Percentiles rank a stretch among this genome's conserved stretches.
Conservation (phyloP, 1,284 basidiomycete species). For the Kalmanozyma brasiliensis region DNA sequence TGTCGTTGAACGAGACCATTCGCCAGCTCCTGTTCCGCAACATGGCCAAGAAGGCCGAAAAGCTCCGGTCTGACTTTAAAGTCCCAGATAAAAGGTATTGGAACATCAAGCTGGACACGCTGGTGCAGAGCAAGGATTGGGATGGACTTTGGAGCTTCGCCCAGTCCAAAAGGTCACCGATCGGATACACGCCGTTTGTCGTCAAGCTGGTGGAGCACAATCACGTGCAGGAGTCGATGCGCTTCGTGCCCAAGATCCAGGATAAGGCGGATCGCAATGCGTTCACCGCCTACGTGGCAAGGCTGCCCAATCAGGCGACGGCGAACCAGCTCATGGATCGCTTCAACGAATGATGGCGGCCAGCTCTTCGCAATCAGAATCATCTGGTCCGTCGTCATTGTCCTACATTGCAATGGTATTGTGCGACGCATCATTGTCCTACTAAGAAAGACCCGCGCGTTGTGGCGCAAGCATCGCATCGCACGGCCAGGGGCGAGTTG, state of each 20-base stretch:
- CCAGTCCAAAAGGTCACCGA: slow-evolving; percentile 78
- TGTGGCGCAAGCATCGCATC: slow-evolving; percentile 37
- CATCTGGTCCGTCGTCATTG: no score
- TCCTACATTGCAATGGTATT: not conserved
- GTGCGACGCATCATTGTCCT: slow-evolving; percentile 13
- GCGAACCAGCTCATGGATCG: slow-evolving; percentile 42
- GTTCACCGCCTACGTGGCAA: slow-evolving; percentile 29
- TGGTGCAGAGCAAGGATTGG: slow-evolving; percentile 51
- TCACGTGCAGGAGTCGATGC: slow-evolving; percentile 53
- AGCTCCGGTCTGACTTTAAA: slow-evolving; percentile 62
- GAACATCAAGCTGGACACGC: slow-evolving; percentile 53
- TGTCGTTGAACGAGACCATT: slow-evolving; percentile 61
- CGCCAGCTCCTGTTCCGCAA: slow-evolving; percentile 53
- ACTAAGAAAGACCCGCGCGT: slow-evolving; percentile 21
- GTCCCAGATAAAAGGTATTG: slow-evolving; percentile 59
- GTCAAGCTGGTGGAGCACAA: slow-evolving; percentile 54
- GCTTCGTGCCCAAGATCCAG: slow-evolving; percentile 51
- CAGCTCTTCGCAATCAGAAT: not conserved
- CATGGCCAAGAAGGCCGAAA: slow-evolving; percentile 60
- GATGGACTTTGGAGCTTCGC: slow-evolving; percentile 56
- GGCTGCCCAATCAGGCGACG: slow-evolving; percentile 26
- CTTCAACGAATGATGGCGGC: slow-evolving; percentile 20
- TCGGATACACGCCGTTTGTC: slow-evolving; percentile 76
- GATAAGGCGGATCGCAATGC: slow-evolving; percentile 53
- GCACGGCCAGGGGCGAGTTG: slow-evolving; percentile 12